Evolutionary conservation across 2,329 filamentous ascomycete genomes (phyloP).

Genomic region (Volutella citrinella): DNA sequence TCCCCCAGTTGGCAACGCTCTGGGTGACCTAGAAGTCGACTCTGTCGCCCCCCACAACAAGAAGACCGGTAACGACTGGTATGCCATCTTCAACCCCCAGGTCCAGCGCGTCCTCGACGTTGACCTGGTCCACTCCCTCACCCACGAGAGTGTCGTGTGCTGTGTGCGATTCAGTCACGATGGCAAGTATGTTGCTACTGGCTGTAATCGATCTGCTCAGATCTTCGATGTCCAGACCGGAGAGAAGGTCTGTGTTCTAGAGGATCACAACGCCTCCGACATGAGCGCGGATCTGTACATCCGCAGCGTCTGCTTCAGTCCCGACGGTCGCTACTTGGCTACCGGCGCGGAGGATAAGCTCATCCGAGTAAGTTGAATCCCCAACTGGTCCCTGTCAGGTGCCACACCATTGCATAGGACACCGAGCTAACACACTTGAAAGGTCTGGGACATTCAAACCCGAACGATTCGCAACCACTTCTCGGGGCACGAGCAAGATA

Average conservation of each 20-base stretch:
- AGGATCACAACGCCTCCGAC: slow-evolving; percentile 78
- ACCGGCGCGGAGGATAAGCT: slow-evolving; percentile 98
- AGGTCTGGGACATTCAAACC: slow-evolving; percentile 92
- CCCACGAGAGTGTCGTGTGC: slow-evolving; percentile 95
- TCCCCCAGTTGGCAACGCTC: slow-evolving; percentile 55
- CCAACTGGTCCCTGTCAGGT: neutral
- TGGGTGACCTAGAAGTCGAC: slow-evolving; percentile 85
- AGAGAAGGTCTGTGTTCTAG: slow-evolving; percentile 82
- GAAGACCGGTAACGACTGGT: slow-evolving; percentile 89
- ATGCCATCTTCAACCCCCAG: slow-evolving; percentile 92
- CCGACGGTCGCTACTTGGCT: slow-evolving; percentile 88
- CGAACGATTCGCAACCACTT: slow-evolving; percentile 89
- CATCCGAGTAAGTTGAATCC: slow-evolving; percentile 68
- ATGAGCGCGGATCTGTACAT: slow-evolving; percentile 94
- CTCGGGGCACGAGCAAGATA: slow-evolving; percentile 96
- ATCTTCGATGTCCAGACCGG: slow-evolving; percentile 93
- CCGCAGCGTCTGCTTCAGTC: slow-evolving; percentile 96
- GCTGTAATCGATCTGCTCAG: slow-evolving; percentile 98
- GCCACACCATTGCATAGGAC: neutral
- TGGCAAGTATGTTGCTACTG: slow-evolving; percentile 92
- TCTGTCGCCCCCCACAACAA: slow-evolving; percentile 82
- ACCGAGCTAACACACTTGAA: slow-evolving; percentile 13
- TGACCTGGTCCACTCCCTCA: slow-evolving; percentile 87
- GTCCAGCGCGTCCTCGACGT: slow-evolving; percentile 89
- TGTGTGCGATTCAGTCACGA: slow-evolving; percentile 96